phyloP scores from a whole-genome alignment of 192 early-diverging fungal species.

The Entomortierella lignicola region DNA sequence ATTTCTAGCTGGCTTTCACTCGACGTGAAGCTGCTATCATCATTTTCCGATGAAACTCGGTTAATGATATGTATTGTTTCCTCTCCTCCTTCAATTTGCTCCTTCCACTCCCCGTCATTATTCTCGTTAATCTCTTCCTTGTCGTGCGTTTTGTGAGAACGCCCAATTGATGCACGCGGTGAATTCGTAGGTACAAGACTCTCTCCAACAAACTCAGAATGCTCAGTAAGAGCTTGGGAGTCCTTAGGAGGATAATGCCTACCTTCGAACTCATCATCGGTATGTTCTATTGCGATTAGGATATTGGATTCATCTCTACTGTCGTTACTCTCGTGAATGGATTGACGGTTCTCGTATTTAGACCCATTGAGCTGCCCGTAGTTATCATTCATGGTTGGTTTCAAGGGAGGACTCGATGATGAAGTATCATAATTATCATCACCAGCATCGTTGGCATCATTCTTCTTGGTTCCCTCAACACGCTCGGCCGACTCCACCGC shows the following conservation, averaged over 20 bases:
- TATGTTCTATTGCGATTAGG: constrained; percentile 23
- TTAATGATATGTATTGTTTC: constrained; percentile 22
- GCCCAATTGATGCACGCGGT: background rate
- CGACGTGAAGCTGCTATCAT: background rate
- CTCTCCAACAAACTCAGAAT: background rate
- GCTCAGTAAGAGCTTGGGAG: background rate
- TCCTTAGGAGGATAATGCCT: background rate
- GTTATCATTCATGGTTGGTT: background rate
- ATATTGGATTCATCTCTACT: constrained; percentile 1
- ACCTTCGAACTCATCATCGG: constrained; percentile 3
- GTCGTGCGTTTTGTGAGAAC: background rate
- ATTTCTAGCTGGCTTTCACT: constrained; percentile 20
- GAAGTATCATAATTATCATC: too few relatives aligned
- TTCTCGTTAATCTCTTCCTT: background rate
- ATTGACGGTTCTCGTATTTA: background rate
- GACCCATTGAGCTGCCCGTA: background rate
- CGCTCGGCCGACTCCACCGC: background rate
- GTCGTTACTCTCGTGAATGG: background rate
- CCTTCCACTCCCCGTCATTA: background rate
- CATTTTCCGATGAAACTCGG: background rate
- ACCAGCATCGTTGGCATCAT: background rate
- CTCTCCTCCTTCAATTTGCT: constrained; percentile 2
- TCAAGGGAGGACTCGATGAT: too few relatives aligned
- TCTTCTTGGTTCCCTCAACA: background rate
- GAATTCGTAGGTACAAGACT: background rate